phyloP scores from a whole-genome alignment of 345 rosid genomes.

The Fremontodendron californicum region DNA sequence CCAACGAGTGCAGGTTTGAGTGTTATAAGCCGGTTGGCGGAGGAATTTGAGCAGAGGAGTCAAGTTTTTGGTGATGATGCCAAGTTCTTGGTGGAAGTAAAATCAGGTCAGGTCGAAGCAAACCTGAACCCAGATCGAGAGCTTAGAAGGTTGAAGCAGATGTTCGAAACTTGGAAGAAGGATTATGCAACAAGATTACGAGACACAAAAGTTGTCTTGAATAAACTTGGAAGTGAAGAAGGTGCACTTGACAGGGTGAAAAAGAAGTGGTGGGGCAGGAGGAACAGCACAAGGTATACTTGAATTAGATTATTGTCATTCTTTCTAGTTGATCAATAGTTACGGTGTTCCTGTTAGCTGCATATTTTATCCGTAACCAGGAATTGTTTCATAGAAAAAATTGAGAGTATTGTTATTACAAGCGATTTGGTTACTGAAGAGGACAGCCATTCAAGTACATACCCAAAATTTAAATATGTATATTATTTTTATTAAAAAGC shows the following conservation, averaged over 20 bases:
- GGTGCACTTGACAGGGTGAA: conserved; percentile 62
- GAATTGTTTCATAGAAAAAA: background rate
- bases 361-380: background rate
- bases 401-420: conserved; percentile 6
- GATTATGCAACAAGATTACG: conserved; percentile 76
- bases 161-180: conserved; percentile 98
- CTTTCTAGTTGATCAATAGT: conserved; percentile 6
- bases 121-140: conserved; percentile 88
- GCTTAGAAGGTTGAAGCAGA: conserved; percentile 82
- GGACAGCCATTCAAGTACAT: background rate
- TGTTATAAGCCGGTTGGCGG: conserved; percentile 80
- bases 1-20: conserved; percentile 86
- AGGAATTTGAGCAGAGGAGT: conserved; percentile 93
- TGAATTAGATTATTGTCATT: conserved; percentile 15
- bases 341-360: conserved; percentile 1
- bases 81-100: conserved; percentile 94
- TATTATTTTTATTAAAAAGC: background rate
- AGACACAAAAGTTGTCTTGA: conserved; percentile 76
- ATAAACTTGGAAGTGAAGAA: conserved; percentile 84
- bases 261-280: conserved; percentile 98
- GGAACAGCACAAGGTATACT: conserved; percentile 73
- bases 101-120: conserved; percentile 94
- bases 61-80: conserved; percentile 95
- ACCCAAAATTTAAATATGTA: background rate
- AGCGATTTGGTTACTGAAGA: conserved; percentile 3